These are phyloP conservation scores for Posidonia australis DNA, from an alignment of 106 monocot genomes.

Conservation along the genomic window DNA sequence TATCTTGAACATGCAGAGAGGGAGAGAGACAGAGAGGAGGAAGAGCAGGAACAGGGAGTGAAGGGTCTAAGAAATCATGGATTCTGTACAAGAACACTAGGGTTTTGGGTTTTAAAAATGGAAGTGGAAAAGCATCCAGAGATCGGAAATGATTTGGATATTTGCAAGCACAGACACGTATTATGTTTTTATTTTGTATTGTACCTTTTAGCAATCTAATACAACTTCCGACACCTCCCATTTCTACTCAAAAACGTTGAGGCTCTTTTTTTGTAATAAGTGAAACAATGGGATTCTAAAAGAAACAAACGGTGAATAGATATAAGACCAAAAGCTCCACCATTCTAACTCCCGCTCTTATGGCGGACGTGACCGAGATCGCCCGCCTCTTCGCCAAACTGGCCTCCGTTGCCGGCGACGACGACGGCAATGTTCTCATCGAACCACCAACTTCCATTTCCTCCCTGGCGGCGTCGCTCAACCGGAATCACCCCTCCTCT, in stretches of 20 bases:
- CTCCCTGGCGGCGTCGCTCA: slow-evolving; percentile 55
- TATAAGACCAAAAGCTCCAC: no score
- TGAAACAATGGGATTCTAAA: no score
- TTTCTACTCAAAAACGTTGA: no score
- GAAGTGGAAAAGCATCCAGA: no score
- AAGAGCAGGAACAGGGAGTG: neutral
- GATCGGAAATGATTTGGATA: no score
- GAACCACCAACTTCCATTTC: slow-evolving; percentile 16
- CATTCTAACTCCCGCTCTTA: slow-evolving; percentile 7
- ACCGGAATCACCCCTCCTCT: slow-evolving; percentile 13
- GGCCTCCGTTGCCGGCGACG: slow-evolving; percentile 13
- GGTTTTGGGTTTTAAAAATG: neutral
- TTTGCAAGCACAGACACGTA: no score
- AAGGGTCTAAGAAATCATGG: neutral
- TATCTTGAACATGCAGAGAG: no score
- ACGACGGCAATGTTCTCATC: neutral
- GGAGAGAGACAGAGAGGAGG: neutral
- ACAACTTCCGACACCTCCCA: no score
- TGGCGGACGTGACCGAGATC: slow-evolving; percentile 15
- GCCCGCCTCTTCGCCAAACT: slow-evolving; percentile 29
- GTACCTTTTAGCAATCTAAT: no score
- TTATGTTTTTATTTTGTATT: no score
- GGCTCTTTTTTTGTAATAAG: no score
- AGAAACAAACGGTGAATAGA: no score
- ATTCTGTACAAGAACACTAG: neutral